Base-by-base conservation (phyloP, 2,329 filamentous ascomycete species). In the Didymella keratinophila region DNA sequence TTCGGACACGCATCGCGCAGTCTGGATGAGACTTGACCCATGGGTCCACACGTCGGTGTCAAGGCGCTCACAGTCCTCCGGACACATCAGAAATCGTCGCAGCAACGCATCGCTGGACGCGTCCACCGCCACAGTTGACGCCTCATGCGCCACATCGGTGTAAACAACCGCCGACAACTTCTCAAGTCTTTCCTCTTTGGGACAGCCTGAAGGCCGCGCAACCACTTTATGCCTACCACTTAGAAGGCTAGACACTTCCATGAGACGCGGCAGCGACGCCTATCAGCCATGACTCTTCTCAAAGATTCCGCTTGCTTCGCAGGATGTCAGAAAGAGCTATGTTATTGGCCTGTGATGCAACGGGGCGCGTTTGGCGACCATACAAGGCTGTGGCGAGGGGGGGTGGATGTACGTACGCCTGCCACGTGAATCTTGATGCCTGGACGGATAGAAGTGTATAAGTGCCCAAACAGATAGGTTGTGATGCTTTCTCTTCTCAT, bases 391-490 rank as follows among this genome's bases (percentile, higher is more conserved):
- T 74, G 71, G 71, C 70, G 62, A 67, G 39, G 55, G 66, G 62
- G 52, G 55, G 54, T 55, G 53, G 59, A 63, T 55, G 50, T 69
- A 73, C 71, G 72, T 71, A 69, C 58, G 64, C 62, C 56, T 61
- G 44, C 37, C 69, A 72, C 69, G 68, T 72, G 68, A 58, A 47
- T 49, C 42, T 50, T 67, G 71, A 62, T 72, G 72, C 72, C 72
- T 75, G 49, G 60, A 61, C 52, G 30, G 11, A 21, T 56, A 25
- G 14, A 37, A 51, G 45, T 67, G 64, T 72, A 74, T 73, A 74
- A 72, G 61, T 61, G 42, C 47, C 45, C 16, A 48, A 61, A 52
- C 42, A 60, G 58, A 54, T 66, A 60, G 57, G 48, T 6, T 39
- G 32, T 61, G 39, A 9, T 27, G 52, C 21, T 58, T 54, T 41